Percentiles rank a stretch among this genome's conserved stretches.
These are phyloP conservation scores for Fusarium newnesense DNA, from an alignment of 2,329 filamentous ascomycete species.

Conservation along the genomic window DNA sequence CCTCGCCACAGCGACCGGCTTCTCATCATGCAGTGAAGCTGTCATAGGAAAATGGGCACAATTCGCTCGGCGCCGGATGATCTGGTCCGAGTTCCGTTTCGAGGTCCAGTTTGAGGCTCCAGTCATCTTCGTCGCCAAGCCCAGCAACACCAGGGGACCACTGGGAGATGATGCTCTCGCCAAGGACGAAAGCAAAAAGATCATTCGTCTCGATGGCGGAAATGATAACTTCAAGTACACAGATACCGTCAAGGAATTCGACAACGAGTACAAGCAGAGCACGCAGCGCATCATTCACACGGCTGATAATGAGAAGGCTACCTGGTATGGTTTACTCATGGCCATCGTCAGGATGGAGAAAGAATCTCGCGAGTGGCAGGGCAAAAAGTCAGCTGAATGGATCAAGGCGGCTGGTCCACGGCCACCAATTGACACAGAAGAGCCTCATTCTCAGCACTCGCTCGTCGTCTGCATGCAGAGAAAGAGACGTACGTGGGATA, in stretches of 20 bases:
- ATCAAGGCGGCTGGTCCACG: constrained; percentile 22
- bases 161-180: constrained; percentile 25
- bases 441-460: constrained; percentile 19
- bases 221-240: constrained; percentile 28
- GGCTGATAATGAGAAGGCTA: constrained; percentile 38
- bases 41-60: constrained; percentile 54
- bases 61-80: constrained; percentile 48
- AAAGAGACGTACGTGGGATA: constrained; percentile 38
- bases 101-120: constrained; percentile 55
- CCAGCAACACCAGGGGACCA: constrained; percentile 48
- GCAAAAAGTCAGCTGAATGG: constrained; percentile 25
- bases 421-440: not conserved
- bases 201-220: constrained; percentile 27
- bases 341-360: constrained; percentile 36
- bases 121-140: constrained; percentile 55
- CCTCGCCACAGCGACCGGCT: constrained; percentile 54
- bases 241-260: constrained; percentile 28
- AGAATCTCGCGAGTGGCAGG: constrained; percentile 38
- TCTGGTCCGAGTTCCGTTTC: constrained; percentile 52
- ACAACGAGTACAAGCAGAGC: constrained; percentile 28
- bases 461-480: constrained; percentile 36
- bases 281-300: constrained; percentile 34
- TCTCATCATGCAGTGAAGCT: constrained; percentile 50
- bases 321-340: constrained; percentile 36
- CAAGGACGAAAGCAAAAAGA: constrained; percentile 28